Base-by-base conservation (phyloP, 805 yeast genomes). In the Metschnikowia baotianmanensis region DNA sequence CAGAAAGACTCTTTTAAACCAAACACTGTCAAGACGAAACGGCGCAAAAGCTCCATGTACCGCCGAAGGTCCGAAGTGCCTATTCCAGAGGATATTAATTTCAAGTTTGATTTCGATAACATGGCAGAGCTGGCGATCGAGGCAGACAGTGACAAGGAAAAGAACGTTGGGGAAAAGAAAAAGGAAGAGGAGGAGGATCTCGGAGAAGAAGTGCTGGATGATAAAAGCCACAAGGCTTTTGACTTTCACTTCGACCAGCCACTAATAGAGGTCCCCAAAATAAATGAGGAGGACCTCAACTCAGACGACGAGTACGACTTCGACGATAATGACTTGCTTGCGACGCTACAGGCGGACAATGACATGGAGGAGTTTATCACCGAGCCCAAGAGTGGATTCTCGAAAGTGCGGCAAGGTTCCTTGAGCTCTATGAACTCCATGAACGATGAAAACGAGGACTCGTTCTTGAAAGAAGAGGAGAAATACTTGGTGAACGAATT, bases 301-400 rank as follows among this genome's bases (percentile, higher is more conserved):
- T 77, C 83, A 0, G 88, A 80, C 42, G 87, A 78, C 9, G 90
- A 81, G 52, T 80, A 82, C 51, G 82, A 76, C 49, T 71, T 76
- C 44, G 82, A 70, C 50, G 76, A 70, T 47, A 69, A 70, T 46
- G 76, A 68, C 45, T 54, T 70, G 23, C 55, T 70, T 31, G 76
- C 75, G 13, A 71, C 76, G 2, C 55, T 71, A 24, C 74, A 71
- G 47, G 76, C 72, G 1, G 77, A 71, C 41, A 68, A 69, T 36
- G 76, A 70, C 43, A 42, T 62, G 13, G 74, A 67, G 29, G 74
- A 69, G 40, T 67, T 68, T 42, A 41, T 23, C 38, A 45, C 43
- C 2, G 43, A 30, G 13, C 27, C 38, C 8, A 47, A 38, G 6
- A 31, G 42, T 4, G 32, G 23, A 3, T 34, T 31, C 5, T 20